Percentiles rank a stretch among this genome's conserved stretches.
Conservation (phyloP, 2,329 filamentous ascomycete species). For the Diplocarpon rosae region DNA sequence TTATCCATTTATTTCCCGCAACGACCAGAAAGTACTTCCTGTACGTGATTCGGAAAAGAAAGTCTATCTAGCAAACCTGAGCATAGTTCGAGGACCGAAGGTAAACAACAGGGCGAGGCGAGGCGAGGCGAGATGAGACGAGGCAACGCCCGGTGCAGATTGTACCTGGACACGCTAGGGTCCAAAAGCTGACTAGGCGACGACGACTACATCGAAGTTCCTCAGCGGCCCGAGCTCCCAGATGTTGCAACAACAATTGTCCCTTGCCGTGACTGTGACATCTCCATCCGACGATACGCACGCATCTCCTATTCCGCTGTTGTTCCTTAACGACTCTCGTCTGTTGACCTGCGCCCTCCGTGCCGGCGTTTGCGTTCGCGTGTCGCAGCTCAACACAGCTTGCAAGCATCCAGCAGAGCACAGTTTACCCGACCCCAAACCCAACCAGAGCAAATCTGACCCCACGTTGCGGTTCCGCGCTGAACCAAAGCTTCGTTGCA, state of each 20-base stretch:
- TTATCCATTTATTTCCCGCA: neutral
- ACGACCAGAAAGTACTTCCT: neutral
- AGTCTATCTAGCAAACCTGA: neutral
- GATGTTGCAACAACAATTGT: neutral
- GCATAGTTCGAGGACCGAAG: neutral
- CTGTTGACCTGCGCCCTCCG: neutral
- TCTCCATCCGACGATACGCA: neutral
- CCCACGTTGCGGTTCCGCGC: slow-evolving; percentile 5
- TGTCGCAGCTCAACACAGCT: neutral
- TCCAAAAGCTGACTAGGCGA: neutral
- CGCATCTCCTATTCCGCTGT: neutral
- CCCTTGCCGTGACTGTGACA: neutral
- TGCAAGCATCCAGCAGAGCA: neutral
- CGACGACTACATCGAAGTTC: no score
- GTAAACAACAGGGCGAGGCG: neutral
- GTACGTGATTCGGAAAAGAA: neutral
- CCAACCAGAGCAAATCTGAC: neutral
- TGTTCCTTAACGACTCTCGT: slow-evolving; percentile 7
- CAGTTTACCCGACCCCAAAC: neutral
- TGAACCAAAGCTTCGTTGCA: neutral
- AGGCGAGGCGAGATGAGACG: neutral
- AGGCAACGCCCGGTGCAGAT: neutral
- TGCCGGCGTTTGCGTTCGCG: neutral
- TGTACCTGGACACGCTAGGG: neutral
- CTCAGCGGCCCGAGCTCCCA: no score